Percentiles rank a stretch among this genome's conserved stretches.
These are phyloP conservation scores for Ceratobasidium sp. DNA, from an alignment of 1,284 basidiomycete genomes.

Conservation along the genomic window DNA sequence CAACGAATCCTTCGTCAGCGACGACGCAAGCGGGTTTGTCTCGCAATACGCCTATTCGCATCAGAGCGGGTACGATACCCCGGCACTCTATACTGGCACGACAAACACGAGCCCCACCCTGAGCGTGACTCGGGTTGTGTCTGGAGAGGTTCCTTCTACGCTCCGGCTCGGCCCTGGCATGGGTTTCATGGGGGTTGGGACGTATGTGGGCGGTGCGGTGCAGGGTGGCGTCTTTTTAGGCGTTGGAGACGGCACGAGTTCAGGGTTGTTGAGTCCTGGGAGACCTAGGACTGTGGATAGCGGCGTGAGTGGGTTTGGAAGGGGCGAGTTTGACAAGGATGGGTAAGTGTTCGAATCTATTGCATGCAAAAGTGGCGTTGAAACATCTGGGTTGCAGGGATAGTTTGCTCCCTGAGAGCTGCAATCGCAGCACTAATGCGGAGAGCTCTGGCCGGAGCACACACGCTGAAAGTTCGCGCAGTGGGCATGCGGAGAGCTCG, in stretches of 20 bases:
- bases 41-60: constrained; percentile 16
- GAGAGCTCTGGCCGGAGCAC: constrained; percentile 32
- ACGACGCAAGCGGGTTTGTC: constrained; percentile 20
- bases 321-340: constrained; percentile 17
- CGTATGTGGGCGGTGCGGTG: constrained; percentile 21
- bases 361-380: neutral
- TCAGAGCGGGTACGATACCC: constrained; percentile 27
- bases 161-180: constrained; percentile 37
- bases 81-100: constrained; percentile 35
- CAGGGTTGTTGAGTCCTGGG: neutral
- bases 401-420: constrained; percentile 28
- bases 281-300: neutral
- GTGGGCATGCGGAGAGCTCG: constrained; percentile 5
- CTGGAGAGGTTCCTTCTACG: constrained; percentile 22
- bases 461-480: constrained; percentile 27
- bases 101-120: constrained; percentile 31
- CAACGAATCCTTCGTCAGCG: constrained; percentile 13
- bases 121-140: constrained; percentile 28
- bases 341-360: neutral
- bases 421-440: constrained; percentile 24
- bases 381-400: constrained; percentile 13
- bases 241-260: constrained; percentile 4
- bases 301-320: constrained; percentile 7
- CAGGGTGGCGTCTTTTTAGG: constrained; percentile 22
- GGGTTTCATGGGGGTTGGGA: constrained; percentile 23